Conservation (phyloP, 2,329 filamentous ascomycete species). For the Claviceps sp. region DNA sequence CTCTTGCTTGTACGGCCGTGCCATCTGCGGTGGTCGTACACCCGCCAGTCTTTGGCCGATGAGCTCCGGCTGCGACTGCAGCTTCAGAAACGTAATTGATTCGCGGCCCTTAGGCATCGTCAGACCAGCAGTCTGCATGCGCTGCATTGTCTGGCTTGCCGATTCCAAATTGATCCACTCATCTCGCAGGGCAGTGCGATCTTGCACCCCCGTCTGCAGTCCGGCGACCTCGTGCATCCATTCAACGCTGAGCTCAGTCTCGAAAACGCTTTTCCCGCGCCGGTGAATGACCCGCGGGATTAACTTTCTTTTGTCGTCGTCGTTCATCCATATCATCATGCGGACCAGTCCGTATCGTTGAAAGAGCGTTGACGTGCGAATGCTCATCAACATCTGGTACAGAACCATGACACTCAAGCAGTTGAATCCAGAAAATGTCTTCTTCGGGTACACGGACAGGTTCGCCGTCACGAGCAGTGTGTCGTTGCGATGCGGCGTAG, state of each 20-base stretch:
- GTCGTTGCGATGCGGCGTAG: constrained; percentile 45
- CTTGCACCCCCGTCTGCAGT: constrained; percentile 17
- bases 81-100: constrained; percentile 14
- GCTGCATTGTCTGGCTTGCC: constrained; percentile 21
- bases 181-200: constrained; percentile 28
- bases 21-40: constrained; percentile 13
- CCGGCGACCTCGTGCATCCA: constrained; percentile 45
- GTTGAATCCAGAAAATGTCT: constrained; percentile 35
- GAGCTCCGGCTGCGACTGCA: constrained; percentile 12
- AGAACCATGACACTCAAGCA: constrained; percentile 45
- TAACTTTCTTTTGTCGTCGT: constrained; percentile 42
- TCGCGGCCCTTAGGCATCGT: constrained; percentile 32
- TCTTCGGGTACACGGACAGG: constrained; percentile 40
- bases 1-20: constrained; percentile 29
- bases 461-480: constrained; percentile 63
- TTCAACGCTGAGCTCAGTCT: constrained; percentile 47
- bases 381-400: constrained; percentile 46
- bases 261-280: constrained; percentile 43
- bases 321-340: constrained; percentile 59
- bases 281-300: constrained; percentile 45
- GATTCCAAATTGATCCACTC: constrained; percentile 34
- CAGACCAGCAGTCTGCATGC: constrained; percentile 33
- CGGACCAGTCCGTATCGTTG: constrained; percentile 69
- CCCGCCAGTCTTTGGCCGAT: constrained; percentile 18
- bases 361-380: constrained; percentile 46